Conservation (phyloP, 2,329 filamentous ascomycete genomes). For the Didymella segeticola region DNA sequence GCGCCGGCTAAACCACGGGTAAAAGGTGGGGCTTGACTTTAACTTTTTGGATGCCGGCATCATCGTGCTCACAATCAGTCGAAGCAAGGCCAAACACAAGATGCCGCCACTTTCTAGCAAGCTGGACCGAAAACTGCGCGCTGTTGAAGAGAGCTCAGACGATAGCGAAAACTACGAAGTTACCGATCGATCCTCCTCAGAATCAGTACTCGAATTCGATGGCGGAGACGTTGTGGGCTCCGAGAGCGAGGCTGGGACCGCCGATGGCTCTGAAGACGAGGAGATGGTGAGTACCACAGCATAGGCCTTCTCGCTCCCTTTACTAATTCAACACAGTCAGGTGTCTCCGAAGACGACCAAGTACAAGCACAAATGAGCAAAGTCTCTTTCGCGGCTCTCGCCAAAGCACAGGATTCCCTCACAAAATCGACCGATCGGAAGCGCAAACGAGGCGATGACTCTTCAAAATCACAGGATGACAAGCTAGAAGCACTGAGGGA, state of each 20-base stretch:
- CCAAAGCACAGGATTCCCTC: conserved; percentile 80
- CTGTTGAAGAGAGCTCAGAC: conserved; percentile 46
- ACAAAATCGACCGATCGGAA: conserved; percentile 47
- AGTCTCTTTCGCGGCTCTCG: conserved; percentile 89
- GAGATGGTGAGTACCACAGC: conserved; percentile 28
- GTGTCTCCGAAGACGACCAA: conserved; percentile 50
- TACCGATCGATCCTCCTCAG: conserved; percentile 48
- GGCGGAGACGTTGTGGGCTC: conserved; percentile 44
- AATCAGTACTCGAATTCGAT: conserved; percentile 50
- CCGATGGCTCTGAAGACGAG: conserved; percentile 28
- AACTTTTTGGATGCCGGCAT: conserved; percentile 14
- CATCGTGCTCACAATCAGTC: background rate
- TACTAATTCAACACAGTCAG: conserved; percentile 28
- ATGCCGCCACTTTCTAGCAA: conserved; percentile 46
- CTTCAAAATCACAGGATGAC: conserved; percentile 51
- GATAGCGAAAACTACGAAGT: conserved; percentile 50
- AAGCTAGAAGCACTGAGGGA: conserved; percentile 56
- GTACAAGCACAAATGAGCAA: conserved; percentile 58
- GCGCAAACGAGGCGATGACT: conserved; percentile 52
- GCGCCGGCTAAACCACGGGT: conserved; percentile 13
- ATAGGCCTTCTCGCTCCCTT: accelerated
- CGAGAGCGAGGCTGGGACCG: conserved; percentile 35
- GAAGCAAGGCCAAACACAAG: conserved; percentile 2
- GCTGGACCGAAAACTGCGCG: conserved; percentile 45
- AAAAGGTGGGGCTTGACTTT: conserved; percentile 5